phyloP scores from a whole-genome alignment of 345 rosid species.

The Pistacia integerrima region DNA sequence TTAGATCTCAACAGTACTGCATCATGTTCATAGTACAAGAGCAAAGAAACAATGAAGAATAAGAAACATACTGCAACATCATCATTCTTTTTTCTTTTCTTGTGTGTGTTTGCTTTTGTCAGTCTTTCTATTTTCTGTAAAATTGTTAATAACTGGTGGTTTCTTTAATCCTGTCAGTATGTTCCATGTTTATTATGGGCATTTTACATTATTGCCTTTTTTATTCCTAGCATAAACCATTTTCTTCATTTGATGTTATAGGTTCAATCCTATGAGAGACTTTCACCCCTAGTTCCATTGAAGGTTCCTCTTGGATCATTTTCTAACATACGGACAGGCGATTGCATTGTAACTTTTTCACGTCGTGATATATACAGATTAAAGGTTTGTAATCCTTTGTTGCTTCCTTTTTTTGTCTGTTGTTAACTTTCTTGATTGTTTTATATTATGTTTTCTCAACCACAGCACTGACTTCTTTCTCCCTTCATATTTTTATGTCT shows the following conservation, averaged over 20 bases:
- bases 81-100: no score
- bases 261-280: conserved; percentile 80
- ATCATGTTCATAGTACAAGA: no score
- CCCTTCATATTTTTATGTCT: neutral
- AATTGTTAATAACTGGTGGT: neutral
- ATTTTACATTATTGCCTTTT: neutral
- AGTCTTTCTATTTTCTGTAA: no score
- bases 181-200: neutral
- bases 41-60: no score
- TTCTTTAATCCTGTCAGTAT: neutral
- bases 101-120: no score
- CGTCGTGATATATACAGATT: conserved; percentile 60
- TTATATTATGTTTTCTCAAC: neutral
- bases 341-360: conserved; percentile 87
- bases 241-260: conserved; percentile 27
- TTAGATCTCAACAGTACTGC: no score
- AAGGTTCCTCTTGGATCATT: conserved; percentile 64
- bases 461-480: neutral
- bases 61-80: no score
- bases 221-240: neutral
- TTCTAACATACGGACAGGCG: conserved; percentile 65
- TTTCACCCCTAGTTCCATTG: conserved; percentile 76
- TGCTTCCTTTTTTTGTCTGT: conserved; percentile 1
- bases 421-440: conserved; percentile 13
- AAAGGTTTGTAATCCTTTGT: conserved; percentile 52